A percentile compares a stretch with the other conserved stretches of the same genome.
These are phyloP conservation scores for Wallacemonas sp. DNA, from an alignment of 208 protist species.

Conservation along the genomic window DNA sequence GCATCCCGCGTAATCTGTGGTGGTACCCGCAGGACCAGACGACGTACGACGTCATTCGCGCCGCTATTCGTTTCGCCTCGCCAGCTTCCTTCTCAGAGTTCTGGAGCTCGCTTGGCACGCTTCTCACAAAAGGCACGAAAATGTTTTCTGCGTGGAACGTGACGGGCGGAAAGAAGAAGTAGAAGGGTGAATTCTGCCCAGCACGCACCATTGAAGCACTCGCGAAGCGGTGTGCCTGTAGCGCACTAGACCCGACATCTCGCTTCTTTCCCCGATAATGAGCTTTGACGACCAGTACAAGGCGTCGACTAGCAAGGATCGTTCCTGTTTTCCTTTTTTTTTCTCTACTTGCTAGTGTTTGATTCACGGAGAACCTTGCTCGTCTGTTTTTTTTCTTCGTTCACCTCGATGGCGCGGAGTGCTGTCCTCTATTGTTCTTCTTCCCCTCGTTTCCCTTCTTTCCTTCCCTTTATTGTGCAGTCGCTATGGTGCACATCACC, in stretches of 20 bases:
- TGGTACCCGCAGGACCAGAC: slow-evolving; percentile 66
- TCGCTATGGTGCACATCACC: no score
- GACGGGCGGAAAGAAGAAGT: background rate
- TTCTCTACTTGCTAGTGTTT: background rate
- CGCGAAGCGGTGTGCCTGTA: no score
- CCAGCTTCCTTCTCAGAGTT: slow-evolving; percentile 26
- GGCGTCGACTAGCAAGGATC: no score
- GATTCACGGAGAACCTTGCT: background rate
- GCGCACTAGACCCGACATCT: no score
- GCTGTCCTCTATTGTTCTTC: background rate
- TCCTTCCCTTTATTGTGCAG: background rate
- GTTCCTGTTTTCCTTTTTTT: background rate
- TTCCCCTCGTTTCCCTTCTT: background rate
- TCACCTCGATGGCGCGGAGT: no score
- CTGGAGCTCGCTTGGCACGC: slow-evolving; percentile 18
- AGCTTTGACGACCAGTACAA: no score
- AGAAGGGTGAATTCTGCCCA: slow-evolving; percentile 22
- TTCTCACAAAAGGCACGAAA: slow-evolving; percentile 27
- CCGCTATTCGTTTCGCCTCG: slow-evolving; percentile 30
- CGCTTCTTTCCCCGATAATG: no score
- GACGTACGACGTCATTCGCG: slow-evolving; percentile 33
- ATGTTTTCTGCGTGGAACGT: slow-evolving; percentile 69
- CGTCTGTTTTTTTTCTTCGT: slow-evolving; percentile 5
- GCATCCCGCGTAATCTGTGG: slow-evolving; percentile 63
- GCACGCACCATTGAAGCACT: no score